phyloP scores from a whole-genome alignment of 805 yeast genomes.

The Candida suzukii region DNA sequence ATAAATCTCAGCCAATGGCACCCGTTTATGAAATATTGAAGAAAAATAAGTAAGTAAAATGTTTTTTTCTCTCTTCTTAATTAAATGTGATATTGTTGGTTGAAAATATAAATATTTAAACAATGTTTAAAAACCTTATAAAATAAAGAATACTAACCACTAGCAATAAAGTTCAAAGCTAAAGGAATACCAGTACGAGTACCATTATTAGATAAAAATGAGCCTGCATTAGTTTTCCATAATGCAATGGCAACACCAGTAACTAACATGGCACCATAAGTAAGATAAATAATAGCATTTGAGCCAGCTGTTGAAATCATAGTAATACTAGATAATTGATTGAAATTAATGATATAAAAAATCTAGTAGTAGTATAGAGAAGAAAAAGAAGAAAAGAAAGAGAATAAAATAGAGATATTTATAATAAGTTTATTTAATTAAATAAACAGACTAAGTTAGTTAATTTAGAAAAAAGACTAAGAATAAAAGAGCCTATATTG shows the following conservation, averaged over 20 bases:
- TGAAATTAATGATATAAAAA: neutral
- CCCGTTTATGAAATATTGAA: conserved; percentile 38
- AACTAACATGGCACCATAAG: conserved; percentile 48
- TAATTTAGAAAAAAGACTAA: no score
- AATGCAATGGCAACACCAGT: conserved; percentile 54
- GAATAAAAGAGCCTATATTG: no score
- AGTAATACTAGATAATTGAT: neutral
- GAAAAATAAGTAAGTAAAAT: neutral
- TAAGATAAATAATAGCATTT: conserved; percentile 56
- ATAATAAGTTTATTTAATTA: no score
- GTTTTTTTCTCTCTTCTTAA: neutral
- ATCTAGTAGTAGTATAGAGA: neutral
- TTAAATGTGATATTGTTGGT: neutral
- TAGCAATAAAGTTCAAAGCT: conserved; percentile 83
- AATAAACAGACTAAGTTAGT: no score
- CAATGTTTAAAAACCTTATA: neutral
- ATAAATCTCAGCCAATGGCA: conserved; percentile 58
- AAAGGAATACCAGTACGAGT: conserved; percentile 75
- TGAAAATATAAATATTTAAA: conserved; percentile 1
- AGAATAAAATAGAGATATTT: no score
- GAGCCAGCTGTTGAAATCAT: conserved; percentile 37
- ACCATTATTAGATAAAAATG: conserved; percentile 72
- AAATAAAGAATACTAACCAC: conserved; percentile 51
- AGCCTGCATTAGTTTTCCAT: conserved; percentile 43
- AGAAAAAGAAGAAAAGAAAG: no score